phyloP scores from a whole-genome alignment of 2,329 filamentous ascomycete species.

The Alternaria sp. region DNA sequence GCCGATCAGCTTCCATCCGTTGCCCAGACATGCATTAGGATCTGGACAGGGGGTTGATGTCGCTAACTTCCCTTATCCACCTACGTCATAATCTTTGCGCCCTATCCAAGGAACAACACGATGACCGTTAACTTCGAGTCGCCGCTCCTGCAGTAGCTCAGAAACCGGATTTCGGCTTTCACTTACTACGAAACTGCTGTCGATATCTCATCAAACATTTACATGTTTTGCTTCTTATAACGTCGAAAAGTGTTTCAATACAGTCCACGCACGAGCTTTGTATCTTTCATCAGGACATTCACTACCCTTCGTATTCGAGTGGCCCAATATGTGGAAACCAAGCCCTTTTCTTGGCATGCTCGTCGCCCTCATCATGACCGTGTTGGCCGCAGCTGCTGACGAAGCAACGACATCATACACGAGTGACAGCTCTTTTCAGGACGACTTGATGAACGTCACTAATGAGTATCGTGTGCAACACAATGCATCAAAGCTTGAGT shows the following conservation, averaged over 20 bases:
- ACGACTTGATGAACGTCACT: constrained; percentile 68
- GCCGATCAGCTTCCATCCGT: neutral
- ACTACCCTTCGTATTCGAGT: neutral
- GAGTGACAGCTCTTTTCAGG: constrained; percentile 50
- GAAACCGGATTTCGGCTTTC: neutral
- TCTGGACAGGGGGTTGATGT: neutral
- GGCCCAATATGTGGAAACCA: neutral
- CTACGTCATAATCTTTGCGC: neutral
- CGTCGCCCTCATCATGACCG: neutral
- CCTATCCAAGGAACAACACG: neutral
- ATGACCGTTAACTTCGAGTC: neutral
- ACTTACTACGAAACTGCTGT: neutral
- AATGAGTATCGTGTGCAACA: constrained; percentile 66
- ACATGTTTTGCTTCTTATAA: neutral
- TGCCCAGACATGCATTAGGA: neutral
- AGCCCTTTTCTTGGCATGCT: neutral
- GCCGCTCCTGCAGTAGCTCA: neutral
- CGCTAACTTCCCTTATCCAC: neutral
- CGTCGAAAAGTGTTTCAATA: neutral
- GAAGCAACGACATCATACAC: constrained; percentile 1
- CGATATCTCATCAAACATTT: neutral
- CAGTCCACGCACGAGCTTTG: neutral
- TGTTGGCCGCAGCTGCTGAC: neutral
- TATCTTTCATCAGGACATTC: neutral
- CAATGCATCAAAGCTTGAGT: constrained; percentile 54